Base-by-base conservation (phyloP, 2,329 filamentous ascomycete genomes). In the Orbilia brochopaga region DNA sequence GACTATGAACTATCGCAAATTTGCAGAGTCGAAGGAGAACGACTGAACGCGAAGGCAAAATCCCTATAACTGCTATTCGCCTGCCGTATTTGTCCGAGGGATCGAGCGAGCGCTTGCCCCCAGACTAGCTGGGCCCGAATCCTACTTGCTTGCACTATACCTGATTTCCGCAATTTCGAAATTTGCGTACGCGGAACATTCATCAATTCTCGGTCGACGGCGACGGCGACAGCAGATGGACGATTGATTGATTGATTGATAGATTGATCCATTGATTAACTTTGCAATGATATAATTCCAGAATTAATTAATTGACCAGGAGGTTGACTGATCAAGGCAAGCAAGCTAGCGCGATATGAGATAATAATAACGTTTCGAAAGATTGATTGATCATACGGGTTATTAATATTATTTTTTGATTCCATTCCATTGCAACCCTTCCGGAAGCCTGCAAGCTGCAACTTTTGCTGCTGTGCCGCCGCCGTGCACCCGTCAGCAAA, bases 381-480 rank as follows among this genome's bases (percentile, higher is more conserved):
- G 52, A n/a, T n/a, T n/a, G n/a, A n/a, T n/a, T n/a, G n/a, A n/a
- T n/a, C n/a, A n/a, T n/a, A n/a, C n/a, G n/a, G n/a, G n/a, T n/a
- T n/a, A n/a, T n/a, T n/a, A n/a, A n/a, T n/a, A n/a, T n/a, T n/a
- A n/a, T n/a, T n/a, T n/a, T n/a, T n/a, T 62, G 57, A 57, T 69
- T 69, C 62, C 58, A 63, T 69, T 69, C 58, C 4, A 32, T 32
- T 4, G 3, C 27, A 58, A 53, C 58, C 42, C 44, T 48, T 44
- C 52, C 37, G 48, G 46, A 59, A 58, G 55, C 44, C 64, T 61
- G 61, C n/a, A n/a, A n/a, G n/a, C n/a, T 55, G 64, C 60, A 62
- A 69, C n/a, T n/a, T n/a, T n/a, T n/a, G 61, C n/a, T 48, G 64
- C 64, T 62, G 64, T 69, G 57, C 64, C 57, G 64, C 64, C 59